Base-by-base conservation (phyloP, 75 land plant genomes). In the Selaginella tamariscina region DNA sequence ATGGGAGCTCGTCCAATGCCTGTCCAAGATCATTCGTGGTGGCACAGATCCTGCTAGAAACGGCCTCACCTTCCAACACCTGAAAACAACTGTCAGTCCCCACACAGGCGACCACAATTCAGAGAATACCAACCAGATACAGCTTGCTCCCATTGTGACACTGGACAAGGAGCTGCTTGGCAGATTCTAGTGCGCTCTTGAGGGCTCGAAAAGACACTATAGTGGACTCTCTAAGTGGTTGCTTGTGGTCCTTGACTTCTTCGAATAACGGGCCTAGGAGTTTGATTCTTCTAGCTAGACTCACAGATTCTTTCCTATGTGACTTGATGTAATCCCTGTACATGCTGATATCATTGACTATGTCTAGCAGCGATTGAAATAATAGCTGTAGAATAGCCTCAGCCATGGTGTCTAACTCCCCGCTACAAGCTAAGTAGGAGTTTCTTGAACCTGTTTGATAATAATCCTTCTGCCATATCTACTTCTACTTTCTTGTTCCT, bases 121-220 rank as follows among this genome's bases (percentile, higher is more conserved):
- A 22, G 30, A 30, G n/a, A 31, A 72, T n/a, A 73, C 82, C 29
- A 70, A 87, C 91, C 91, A 88, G 73, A 64, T 81, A 85, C 29
- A 88, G 71, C 75, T 82, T 88, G 80, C 91, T 88, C 24, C 88
- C 87, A 31, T 76, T 74, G 30, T 77, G 77, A 68, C 88, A 88
- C 27, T 64, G 30, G 27, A 65, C 75, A 72, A 88, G 74, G 55
- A 88, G 67, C 63, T 72, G 75, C 73, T 79, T 85, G 24, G 82
- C 83, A 5, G 72, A 76, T 77, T 75, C 72, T 8, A 86, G 72
- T 62, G 87, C 85, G 33, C 72, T 77, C 33, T 80, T 69, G 67
- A 88, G 65, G 20, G 65, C 72, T 20, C 28, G 20, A 63, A 88
- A 79, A 23, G 44, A 39, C 21, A 60, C 33, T 0, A 80, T 2